Percentiles rank a stretch among this genome's conserved stretches.
phyloP scores from a whole-genome alignment of 805 yeast genomes.

The Wickerhamomyces xylosicus region DNA sequence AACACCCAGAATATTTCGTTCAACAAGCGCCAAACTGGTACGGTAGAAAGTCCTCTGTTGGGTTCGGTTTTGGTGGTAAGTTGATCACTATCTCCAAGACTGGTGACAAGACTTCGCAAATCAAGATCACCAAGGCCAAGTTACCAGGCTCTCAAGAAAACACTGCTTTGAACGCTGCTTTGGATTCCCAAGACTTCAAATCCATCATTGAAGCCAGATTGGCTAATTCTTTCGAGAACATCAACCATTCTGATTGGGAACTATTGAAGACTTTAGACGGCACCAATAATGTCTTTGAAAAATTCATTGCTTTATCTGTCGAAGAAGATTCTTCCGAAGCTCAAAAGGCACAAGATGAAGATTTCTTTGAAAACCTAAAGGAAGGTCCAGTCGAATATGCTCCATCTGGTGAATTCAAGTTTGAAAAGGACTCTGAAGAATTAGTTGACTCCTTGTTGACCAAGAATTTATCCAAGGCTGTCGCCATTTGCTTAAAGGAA shows the following conservation, averaged over 20 bases:
- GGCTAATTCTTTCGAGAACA: slow-evolving; percentile 25
- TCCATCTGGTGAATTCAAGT: slow-evolving; percentile 48
- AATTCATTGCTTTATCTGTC: slow-evolving; percentile 25
- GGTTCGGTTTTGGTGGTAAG: slow-evolving; percentile 93
- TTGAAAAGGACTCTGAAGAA: slow-evolving; percentile 23
- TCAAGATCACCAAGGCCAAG: slow-evolving; percentile 32
- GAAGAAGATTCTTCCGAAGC: slow-evolving; percentile 20
- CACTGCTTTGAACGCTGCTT: slow-evolving; percentile 41
- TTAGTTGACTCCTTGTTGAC: slow-evolving; percentile 42
- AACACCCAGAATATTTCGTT: slow-evolving; percentile 60
- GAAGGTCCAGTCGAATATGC: slow-evolving; percentile 16
- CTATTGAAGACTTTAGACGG: slow-evolving; percentile 47
- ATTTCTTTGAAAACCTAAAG: slow-evolving; percentile 26
- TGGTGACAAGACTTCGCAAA: slow-evolving; percentile 28
- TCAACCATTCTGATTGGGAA: slow-evolving; percentile 55
- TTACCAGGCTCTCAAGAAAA: slow-evolving; percentile 26
- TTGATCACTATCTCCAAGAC: slow-evolving; percentile 44
- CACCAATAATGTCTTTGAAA: slow-evolving; percentile 37
- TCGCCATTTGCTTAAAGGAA: slow-evolving; percentile 51
- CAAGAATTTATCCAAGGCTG: slow-evolving; percentile 60
- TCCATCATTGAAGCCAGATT: slow-evolving; percentile 47
- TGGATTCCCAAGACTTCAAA: slow-evolving; percentile 42
- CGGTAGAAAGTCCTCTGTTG: slow-evolving; percentile 57
- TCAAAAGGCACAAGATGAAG: slow-evolving; percentile 18
- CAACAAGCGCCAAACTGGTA: slow-evolving; percentile 90